Percentiles rank a stretch among this genome's conserved stretches.
Conservation (phyloP, 345 rosid species). For the Trapa bicornis region DNA sequence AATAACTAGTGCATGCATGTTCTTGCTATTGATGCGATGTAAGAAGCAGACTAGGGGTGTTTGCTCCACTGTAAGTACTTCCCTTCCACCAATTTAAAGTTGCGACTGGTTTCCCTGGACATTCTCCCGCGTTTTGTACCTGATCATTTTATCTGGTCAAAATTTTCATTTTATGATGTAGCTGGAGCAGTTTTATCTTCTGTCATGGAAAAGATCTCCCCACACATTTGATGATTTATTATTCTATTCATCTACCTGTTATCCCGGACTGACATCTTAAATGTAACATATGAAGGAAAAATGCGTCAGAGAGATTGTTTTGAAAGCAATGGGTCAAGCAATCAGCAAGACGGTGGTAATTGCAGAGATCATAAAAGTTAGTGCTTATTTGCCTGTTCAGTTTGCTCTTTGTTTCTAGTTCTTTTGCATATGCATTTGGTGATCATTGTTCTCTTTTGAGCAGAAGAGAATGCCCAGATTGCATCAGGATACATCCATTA, state of each 20-base stretch:
- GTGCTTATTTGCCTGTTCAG: slow-evolving; percentile 4
- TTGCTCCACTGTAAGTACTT: no score
- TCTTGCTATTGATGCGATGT: no score
- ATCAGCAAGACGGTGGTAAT: slow-evolving; percentile 9
- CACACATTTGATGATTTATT: background rate
- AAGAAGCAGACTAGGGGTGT: no score
- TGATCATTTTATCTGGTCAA: no score
- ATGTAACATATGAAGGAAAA: slow-evolving; percentile 5
- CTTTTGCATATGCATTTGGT: background rate
- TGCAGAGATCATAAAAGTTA: slow-evolving; percentile 26
- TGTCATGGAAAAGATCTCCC: no score
- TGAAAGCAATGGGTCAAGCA: slow-evolving; percentile 17
- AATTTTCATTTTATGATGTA: no score
- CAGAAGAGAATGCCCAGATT: slow-evolving; percentile 69
- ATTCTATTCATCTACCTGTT: background rate
- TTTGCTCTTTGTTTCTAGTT: background rate
- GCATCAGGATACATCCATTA: slow-evolving; percentile 80
- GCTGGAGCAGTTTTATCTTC: no score
- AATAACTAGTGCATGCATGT: no score
- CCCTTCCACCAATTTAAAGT: no score
- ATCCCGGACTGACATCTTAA: background rate
- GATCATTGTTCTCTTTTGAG: slow-evolving; percentile 3
- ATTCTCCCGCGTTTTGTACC: no score
- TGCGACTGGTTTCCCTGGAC: no score
- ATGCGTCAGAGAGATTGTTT: slow-evolving; percentile 4